Evolutionary conservation across 2,329 filamentous ascomycete species (phyloP), one percentile per base, ranked within the genome.

Genomic region (Hymenoscyphus linearis): DNA sequence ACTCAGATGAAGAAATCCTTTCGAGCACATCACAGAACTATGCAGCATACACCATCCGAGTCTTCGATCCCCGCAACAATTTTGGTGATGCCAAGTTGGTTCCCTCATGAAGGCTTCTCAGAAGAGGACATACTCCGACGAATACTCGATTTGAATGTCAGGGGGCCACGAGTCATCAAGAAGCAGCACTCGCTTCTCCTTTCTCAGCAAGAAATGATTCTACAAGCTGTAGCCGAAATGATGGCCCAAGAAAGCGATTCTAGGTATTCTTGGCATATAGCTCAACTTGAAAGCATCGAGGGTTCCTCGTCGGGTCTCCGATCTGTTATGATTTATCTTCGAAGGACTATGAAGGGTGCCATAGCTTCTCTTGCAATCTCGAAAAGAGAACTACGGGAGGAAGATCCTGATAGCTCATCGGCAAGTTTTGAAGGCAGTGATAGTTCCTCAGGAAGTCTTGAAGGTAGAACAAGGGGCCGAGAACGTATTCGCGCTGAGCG

Each of bases 11-110:
- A 50, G 44, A 50, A 4, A 10, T 22, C 22, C 4, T 22, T 12
- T 12, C 44, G 13, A 13, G 44, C 3, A 50, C 44, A 10, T 50
- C 44, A 13, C 44, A 47, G 22, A 52, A 31, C 16, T 60, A 56
- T 52, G 53, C 40, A 12, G 59, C 59, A 22, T 60, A 60, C 31
- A 60, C 59, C 7, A 54, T 60, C 40, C 53, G 59, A 27, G 53
- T 60, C 12, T 57, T 60, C 14, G 53, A 37, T 3, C 50, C 59
- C n/a, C 31, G 35, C 12, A 60, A 35, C 31, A 47, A 31, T 16
- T 56, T 31, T 55, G 59, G 54, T 22, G 37, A 56, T 27, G n/a
- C 26, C 35, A 54, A 26, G 16, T 22, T 35, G n/a, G 40, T 47
- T 14, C 37, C 54, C n/a, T 16, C 50, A 36, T 52, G 59, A 60